Conservation (phyloP, 352 stramenopile genomes). For the Phytophthora brassicae region DNA sequence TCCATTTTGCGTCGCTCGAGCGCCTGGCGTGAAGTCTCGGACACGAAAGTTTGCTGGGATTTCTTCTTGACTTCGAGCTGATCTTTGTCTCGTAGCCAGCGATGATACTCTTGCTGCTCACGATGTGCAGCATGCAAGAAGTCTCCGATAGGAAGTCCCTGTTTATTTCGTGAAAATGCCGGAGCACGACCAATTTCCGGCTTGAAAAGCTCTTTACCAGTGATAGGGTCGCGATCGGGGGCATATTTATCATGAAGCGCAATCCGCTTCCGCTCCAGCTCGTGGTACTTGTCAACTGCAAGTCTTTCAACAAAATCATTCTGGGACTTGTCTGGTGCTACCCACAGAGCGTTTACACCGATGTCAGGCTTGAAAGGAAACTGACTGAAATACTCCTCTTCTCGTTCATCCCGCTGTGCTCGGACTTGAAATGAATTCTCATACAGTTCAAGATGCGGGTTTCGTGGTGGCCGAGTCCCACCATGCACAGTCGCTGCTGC, state of each 20-base stretch:
- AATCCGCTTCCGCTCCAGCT: slow-evolving; percentile 56
- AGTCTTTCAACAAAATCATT: slow-evolving; percentile 70
- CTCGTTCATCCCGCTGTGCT: slow-evolving; percentile 41
- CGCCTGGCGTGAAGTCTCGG: slow-evolving; percentile 51
- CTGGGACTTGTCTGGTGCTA: slow-evolving; percentile 32
- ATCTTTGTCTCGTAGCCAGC: slow-evolving; percentile 46
- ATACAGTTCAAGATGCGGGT: slow-evolving; percentile 69
- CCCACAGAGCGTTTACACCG: slow-evolving; percentile 71
- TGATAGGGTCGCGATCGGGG: slow-evolving; percentile 54
- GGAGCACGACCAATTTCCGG: slow-evolving; percentile 64
- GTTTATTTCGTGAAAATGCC: slow-evolving; percentile 72
- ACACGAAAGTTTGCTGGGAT: slow-evolving; percentile 57
- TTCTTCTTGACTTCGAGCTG: slow-evolving; percentile 46
- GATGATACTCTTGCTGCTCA: slow-evolving; percentile 66
- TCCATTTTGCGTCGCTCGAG: slow-evolving; percentile 60
- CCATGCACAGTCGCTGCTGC: slow-evolving; percentile 19
- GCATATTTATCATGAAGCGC: slow-evolving; percentile 70
- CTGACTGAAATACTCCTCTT: slow-evolving; percentile 60
- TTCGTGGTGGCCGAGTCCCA: slow-evolving; percentile 33
- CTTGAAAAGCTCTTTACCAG: slow-evolving; percentile 68
- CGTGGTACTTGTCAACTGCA: slow-evolving; percentile 67
- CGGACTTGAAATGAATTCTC: slow-evolving; percentile 63
- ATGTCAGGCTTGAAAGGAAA: slow-evolving; percentile 83
- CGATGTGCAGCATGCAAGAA: slow-evolving; percentile 70
- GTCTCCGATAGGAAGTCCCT: slow-evolving; percentile 68